Percentiles rank a stretch among this genome's conserved stretches.
Evolutionary conservation across 2,329 filamentous ascomycete genomes (phyloP).

Genomic region (Alternaria ethzedia): DNA sequence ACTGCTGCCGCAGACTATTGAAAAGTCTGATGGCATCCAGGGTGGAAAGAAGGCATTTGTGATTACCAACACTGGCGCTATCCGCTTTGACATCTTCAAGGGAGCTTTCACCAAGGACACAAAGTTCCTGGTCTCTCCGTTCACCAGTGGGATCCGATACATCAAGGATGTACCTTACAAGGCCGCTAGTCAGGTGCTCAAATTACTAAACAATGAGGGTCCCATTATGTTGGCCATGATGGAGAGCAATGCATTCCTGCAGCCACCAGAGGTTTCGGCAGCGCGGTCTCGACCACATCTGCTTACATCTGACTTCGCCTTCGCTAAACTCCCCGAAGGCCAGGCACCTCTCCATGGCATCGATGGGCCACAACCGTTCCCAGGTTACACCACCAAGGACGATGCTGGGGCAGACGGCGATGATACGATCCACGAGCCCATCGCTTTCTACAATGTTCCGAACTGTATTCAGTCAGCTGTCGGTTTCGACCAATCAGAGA

Average conservation of each 20-base stretch:
- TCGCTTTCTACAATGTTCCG: slow-evolving; percentile 78
- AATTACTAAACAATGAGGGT: slow-evolving; percentile 64
- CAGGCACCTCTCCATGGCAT: slow-evolving; percentile 17
- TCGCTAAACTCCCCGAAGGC: slow-evolving; percentile 4
- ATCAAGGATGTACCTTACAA: slow-evolving; percentile 82
- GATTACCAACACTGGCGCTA: slow-evolving; percentile 85
- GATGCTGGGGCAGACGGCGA: slow-evolving; percentile 85
- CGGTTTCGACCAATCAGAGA: slow-evolving; percentile 55
- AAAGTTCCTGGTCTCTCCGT: slow-evolving; percentile 86
- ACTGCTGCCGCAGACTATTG: slow-evolving; percentile 73
- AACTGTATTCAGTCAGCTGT: slow-evolving; percentile 80
- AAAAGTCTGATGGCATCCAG: slow-evolving; percentile 46
- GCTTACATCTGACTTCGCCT: slow-evolving; percentile 8
- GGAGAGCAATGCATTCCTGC: slow-evolving; percentile 45
- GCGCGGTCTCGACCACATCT: slow-evolving; percentile 29
- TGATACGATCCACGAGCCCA: slow-evolving; percentile 80
- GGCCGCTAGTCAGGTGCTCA: slow-evolving; percentile 72
- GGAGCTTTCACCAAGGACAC: slow-evolving; percentile 88
- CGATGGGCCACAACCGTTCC: slow-evolving; percentile 54
- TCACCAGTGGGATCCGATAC: slow-evolving; percentile 77
- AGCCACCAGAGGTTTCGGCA: slow-evolving; percentile 55
- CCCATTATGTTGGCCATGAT: slow-evolving; percentile 53
- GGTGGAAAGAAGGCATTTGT: slow-evolving; percentile 70
- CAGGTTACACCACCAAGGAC: slow-evolving; percentile 89
- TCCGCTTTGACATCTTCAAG: slow-evolving; percentile 95